A percentile compares a stretch with the other conserved stretches of the same genome.
Conservation (phyloP, 371 early-diverging fungal genomes). For the Zychaea mexicana region DNA sequence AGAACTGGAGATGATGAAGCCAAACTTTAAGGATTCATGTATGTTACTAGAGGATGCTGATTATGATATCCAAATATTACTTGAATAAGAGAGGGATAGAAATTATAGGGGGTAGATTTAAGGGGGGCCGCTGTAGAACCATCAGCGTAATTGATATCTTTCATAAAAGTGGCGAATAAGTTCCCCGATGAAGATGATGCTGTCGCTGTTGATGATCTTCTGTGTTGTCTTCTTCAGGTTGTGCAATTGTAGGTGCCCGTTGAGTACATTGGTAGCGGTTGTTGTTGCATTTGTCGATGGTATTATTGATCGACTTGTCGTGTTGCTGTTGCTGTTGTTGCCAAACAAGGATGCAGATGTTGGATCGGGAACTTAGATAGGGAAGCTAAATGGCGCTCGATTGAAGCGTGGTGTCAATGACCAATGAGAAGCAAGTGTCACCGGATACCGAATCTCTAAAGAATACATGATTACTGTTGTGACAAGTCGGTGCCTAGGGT, state of each 20-base stretch:
- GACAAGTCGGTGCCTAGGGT: constrained; percentile 23
- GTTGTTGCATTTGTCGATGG: neutral
- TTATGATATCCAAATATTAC: no score
- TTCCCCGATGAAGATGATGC: neutral
- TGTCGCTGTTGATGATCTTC: neutral
- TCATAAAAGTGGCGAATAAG: constrained; percentile 54
- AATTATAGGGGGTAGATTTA: no score
- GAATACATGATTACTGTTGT: constrained; percentile 52
- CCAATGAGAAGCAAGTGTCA: neutral
- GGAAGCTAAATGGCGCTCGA: neutral
- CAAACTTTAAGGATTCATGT: no score
- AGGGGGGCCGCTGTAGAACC: no score
- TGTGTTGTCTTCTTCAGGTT: neutral
- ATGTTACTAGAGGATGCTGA: no score
- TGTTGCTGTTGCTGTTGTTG: neutral
- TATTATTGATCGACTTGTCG: neutral
- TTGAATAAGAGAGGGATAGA: no score
- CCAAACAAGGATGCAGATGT: no score
- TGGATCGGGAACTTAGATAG: no score
- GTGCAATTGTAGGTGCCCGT: neutral
- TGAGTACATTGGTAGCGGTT: neutral
- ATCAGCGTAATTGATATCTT: constrained; percentile 72
- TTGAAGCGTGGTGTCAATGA: constrained; percentile 15
- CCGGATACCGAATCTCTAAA: constrained; percentile 50
- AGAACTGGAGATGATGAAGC: no score